Evolutionary conservation across 257 asterid genomes (phyloP).

Genomic region (Parsonsia alboflavescens): DNA sequence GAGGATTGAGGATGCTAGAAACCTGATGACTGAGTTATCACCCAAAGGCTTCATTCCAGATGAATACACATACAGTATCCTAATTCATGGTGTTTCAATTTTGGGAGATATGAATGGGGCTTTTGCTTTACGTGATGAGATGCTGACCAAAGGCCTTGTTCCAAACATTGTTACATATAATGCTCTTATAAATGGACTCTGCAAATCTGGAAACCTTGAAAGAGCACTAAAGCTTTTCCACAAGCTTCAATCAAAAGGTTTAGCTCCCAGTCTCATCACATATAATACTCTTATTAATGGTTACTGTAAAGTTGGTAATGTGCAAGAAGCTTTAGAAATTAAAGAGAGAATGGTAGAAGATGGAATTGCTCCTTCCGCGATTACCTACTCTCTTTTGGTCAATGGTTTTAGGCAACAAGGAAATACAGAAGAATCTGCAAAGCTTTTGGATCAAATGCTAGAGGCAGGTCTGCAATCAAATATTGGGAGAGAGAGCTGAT

Average conservation of each 20-base stretch:
- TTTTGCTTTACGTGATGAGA: slow-evolving; percentile 76
- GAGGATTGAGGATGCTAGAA: slow-evolving; percentile 63
- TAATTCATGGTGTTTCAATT: slow-evolving; percentile 57
- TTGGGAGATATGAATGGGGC: slow-evolving; percentile 74
- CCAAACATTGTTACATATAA: slow-evolving; percentile 76
- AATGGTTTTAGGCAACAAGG: slow-evolving; percentile 37
- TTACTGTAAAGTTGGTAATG: slow-evolving; percentile 54
- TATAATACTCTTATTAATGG: slow-evolving; percentile 73
- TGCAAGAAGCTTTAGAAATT: slow-evolving; percentile 48
- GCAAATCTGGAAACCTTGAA: slow-evolving; percentile 69
- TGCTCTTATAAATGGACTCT: slow-evolving; percentile 74
- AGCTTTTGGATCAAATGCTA: slow-evolving; percentile 40
- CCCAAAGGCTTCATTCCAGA: slow-evolving; percentile 70
- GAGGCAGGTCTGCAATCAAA: slow-evolving; percentile 28
- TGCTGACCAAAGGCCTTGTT: slow-evolving; percentile 62
- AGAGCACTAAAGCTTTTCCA: slow-evolving; percentile 72
- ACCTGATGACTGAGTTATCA: slow-evolving; percentile 38
- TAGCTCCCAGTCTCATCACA: slow-evolving; percentile 57
- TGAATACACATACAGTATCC: slow-evolving; percentile 74
- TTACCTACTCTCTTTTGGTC: slow-evolving; percentile 47
- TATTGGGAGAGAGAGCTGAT: slow-evolving; percentile 3
- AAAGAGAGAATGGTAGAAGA: slow-evolving; percentile 59
- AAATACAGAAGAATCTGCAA: slow-evolving; percentile 35
- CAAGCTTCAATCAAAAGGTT: slow-evolving; percentile 63
- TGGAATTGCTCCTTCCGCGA: slow-evolving; percentile 52